Evolutionary conservation across 108 stramenopile species (phyloP), one percentile per base, ranked within the genome.

Genomic region (Discostella stelligeroides): DNA sequence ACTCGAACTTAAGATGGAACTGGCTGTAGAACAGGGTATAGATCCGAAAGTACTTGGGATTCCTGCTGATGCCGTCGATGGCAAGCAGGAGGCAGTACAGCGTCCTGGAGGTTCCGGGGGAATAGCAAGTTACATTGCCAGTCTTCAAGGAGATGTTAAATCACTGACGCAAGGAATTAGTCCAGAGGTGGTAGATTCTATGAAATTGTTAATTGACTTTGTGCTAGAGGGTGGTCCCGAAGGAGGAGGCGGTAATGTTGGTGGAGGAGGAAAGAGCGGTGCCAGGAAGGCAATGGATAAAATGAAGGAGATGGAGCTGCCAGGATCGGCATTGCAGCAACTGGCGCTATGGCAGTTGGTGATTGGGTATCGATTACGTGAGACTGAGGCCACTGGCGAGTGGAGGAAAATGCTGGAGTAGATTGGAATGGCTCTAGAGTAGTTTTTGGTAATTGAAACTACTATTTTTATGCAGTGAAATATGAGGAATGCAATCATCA

Each of bases 261-360:
- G n/a, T n/a, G 70, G 60, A 53, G 39, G 61, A 23, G 69, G 57
- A 30, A 38, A 23, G 8, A 79, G 68, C 39, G 59, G 47, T 13
- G 66, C 51, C 21, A 60, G 55, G 48, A 47, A 40, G 34, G 30
- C 30, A 24, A 64, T 25, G 56, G 58, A 72, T 25, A 63, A 69
- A 24, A 81, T 80, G 56, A 82, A 84, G 70, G 82, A 92, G 65
- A 87, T 96, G 86, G 92, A 88, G 63, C 66, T 96, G 21, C 92
- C 95, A 23, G 92, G 88, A 7, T 80, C 88, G 6, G 95, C 92
- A 0, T 69, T 96, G 65, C 89, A 92, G 63, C 95, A 94, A 58
- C 75, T 94, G 38, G 88, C 90, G 0, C 68, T 96, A 13, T 96
- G 95, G 95, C 95, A 96, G 79, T 73, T 96, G 42, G 89, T 96